phyloP scores from a whole-genome alignment of 192 early-diverging fungal species.

The Spinellus fusiger region DNA sequence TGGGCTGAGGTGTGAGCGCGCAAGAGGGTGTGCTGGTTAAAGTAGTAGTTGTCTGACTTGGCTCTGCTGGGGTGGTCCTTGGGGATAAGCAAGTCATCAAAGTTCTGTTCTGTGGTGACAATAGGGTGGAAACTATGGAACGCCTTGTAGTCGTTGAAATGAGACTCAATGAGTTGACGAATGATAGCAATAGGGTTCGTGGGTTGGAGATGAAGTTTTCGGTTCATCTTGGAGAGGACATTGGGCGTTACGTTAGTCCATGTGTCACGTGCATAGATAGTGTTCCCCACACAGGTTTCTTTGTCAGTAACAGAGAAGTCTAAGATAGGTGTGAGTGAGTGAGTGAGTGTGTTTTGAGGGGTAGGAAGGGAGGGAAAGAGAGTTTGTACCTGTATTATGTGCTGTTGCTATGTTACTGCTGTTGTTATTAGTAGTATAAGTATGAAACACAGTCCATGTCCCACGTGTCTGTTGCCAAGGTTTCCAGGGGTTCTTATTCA shows the following conservation, averaged over 20 bases:
- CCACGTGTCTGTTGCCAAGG: too few relatives aligned
- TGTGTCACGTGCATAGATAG: slow-evolving; percentile 44
- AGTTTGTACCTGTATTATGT: too few relatives aligned
- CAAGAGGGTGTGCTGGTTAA: slow-evolving; percentile 73
- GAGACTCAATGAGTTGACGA: slow-evolving; percentile 66
- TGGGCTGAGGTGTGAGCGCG: slow-evolving; percentile 95
- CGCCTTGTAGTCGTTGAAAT: slow-evolving; percentile 63
- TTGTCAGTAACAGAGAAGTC: slow-evolving; percentile 3
- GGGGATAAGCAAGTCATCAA: slow-evolving; percentile 85
- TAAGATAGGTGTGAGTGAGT: too few relatives aligned
- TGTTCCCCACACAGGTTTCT: slow-evolving; percentile 32
- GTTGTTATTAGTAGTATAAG: too few relatives aligned
- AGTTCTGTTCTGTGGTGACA: slow-evolving; percentile 80
- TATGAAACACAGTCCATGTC: too few relatives aligned
- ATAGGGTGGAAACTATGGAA: slow-evolving; percentile 70
- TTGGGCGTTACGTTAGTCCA: slow-evolving; percentile 75
- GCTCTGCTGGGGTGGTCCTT: slow-evolving; percentile 77
- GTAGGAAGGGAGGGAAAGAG: too few relatives aligned
- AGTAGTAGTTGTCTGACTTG: slow-evolving; percentile 88
- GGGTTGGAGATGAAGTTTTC: slow-evolving; percentile 69
- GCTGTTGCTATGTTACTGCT: too few relatives aligned
- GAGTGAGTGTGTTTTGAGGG: too few relatives aligned
- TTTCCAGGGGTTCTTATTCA: too few relatives aligned
- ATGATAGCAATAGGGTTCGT: slow-evolving; percentile 88
- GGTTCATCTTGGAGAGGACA: slow-evolving; percentile 69